Evolutionary conservation across 495 filamentous ascomycete genomes (phyloP), one percentile per base, ranked within the genome.

Genomic region (Tuber microsphaerosporum): DNA sequence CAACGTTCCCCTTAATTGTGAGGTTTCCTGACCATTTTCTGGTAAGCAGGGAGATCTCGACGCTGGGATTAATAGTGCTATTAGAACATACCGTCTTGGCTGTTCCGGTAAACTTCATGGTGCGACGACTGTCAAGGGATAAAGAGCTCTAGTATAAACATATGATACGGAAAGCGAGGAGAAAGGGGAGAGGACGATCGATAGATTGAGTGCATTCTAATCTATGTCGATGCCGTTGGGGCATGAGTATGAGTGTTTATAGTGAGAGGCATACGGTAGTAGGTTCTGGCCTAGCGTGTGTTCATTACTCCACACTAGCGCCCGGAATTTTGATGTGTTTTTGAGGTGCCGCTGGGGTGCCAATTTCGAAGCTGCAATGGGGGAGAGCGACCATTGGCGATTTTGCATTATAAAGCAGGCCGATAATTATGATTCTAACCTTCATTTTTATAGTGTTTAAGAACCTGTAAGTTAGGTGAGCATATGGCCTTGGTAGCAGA

Each of bases 161-260:
- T 46, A 46, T 46, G 22, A 56, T 26, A 8, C 48, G 48, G 20
- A 26, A 71, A 69, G 48, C 51, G 70, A 72, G 48, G 75, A 75
- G 70, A 72, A n/a, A 77, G 20, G 43, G 37, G 69, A 74, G 22
- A 56, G 71, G 51, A 72, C 70, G 69, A 79, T 79, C 73, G 76
- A 73, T 79, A 78, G 73, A 78, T 72, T 72, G 76, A 74, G 37
- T n/a, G 41, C 72, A 78, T 71, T 73, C 61, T 73, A 74, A 69
- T 74, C 31, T 72, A 48, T 56, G 48, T 56, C 48, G 48, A 56
- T 56, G 7, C 14, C 22, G 48, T 26, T 26, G 48, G 48, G 48
- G 48, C 22, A 56, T 12, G 22, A 56, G 48, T 56, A 56, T n/a
- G 22, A 56, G 48, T 56, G 22, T 56, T 56, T 26, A 26, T 8